phyloP scores from a whole-genome alignment of 805 yeast species.

The Allodekkera sacchari region DNA sequence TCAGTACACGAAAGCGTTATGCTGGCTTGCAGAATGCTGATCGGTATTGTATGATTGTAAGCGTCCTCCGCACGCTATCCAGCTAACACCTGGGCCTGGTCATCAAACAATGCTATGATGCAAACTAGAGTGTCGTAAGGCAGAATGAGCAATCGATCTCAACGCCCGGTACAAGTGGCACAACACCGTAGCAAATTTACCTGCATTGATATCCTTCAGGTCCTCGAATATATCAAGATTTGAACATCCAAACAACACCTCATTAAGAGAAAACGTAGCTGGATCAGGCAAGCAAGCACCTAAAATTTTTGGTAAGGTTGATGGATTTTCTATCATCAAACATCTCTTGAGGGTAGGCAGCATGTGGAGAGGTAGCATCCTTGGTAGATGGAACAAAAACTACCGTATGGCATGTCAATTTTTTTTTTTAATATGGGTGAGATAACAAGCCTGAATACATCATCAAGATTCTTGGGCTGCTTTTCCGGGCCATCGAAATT shows the following conservation, averaged over 20 bases:
- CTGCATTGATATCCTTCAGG: constrained; percentile 53
- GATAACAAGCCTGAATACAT: constrained; percentile 53
- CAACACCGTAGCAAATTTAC: constrained; percentile 32
- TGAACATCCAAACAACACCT: constrained; percentile 64
- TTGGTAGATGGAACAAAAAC: constrained; percentile 64
- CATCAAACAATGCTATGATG: too few species aligned
- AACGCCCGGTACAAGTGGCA: too few species aligned
- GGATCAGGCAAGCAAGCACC: constrained; percentile 86
- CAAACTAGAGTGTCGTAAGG: too few species aligned
- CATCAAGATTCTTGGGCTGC: constrained; percentile 63
- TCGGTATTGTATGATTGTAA: too few species aligned
- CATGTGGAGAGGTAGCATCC: constrained; percentile 62
- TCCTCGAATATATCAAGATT: constrained; percentile 72
- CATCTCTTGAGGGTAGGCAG: constrained; percentile 83
- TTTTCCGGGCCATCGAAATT: constrained; percentile 34
- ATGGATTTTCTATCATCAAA: constrained; percentile 56
- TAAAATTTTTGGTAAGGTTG: constrained; percentile 59
- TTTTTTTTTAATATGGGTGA: constrained; percentile 57
- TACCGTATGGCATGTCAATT: constrained; percentile 48
- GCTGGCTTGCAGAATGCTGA: too few species aligned
- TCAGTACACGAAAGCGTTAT: too few species aligned
- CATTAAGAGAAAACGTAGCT: constrained; percentile 70
- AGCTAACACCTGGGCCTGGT: too few species aligned
- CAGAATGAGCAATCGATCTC: too few species aligned
- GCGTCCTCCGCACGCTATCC: too few species aligned